These are phyloP conservation scores for Candida sanyaensis DNA, from an alignment of 1,139 yeast genomes.

Conservation along the genomic window DNA sequence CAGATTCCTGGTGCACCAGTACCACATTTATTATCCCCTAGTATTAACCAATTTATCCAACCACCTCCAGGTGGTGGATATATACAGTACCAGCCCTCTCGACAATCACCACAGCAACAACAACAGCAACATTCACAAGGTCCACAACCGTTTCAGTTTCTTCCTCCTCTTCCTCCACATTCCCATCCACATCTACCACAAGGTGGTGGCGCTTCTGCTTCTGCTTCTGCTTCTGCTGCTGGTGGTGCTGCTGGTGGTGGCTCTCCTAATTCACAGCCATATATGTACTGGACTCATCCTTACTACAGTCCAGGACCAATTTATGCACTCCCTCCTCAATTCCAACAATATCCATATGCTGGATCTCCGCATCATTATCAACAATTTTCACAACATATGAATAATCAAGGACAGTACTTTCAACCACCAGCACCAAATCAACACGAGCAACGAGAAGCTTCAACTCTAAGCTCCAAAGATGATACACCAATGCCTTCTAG, in stretches of 20 bases:
- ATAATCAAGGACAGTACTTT: neutral
- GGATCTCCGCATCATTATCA: conserved; percentile 3
- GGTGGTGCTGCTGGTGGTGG: neutral
- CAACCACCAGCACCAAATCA: neutral
- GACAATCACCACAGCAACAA: neutral
- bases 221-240: no score
- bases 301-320: neutral
- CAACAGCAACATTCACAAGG: neutral
- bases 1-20: neutral
- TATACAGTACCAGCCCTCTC: neutral
- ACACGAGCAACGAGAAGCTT: neutral
- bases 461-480: neutral
- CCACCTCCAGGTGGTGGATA: neutral
- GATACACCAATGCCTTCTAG: neutral
- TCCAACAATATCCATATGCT: neutral
- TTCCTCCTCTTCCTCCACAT: neutral
- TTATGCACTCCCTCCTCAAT: neutral
- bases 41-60: neutral
- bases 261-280: neutral
- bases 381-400: neutral
- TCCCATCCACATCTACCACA: neutral
- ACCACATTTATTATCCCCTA: neutral
- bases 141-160: neutral
- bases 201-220: neutral
- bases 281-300: conserved; percentile 1